A percentile compares a stretch with the other conserved stretches of the same genome.
phyloP scores from a whole-genome alignment of 2,329 filamentous ascomycete genomes.

The Aspergillus fructus region DNA sequence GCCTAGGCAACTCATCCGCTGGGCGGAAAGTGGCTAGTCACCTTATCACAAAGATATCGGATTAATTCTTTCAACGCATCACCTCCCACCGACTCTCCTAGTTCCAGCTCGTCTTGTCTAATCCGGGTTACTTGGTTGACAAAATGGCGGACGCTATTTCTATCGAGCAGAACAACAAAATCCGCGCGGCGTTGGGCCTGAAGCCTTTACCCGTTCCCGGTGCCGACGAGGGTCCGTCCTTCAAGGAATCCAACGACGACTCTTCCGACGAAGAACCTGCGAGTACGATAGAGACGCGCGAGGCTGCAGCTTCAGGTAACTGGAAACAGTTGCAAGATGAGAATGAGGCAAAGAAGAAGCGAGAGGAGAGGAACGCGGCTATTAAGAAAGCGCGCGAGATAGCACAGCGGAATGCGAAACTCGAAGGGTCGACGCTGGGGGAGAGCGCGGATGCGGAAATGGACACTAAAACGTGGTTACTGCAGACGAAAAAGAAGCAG shows the following conservation, averaged over 20 bases:
- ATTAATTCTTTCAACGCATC: neutral
- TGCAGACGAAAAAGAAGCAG: conserved; percentile 87
- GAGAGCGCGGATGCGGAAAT: conserved; percentile 67
- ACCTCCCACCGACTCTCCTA: neutral
- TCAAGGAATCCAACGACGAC: conserved; percentile 55
- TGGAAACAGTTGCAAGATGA: conserved; percentile 67
- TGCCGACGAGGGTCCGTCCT: conserved; percentile 53
- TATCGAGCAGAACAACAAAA: conserved; percentile 91
- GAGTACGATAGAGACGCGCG: conserved; percentile 75
- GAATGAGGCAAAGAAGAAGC: conserved; percentile 67
- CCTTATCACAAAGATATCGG: neutral
- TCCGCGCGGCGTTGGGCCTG: conserved; percentile 84
- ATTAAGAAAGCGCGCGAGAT: conserved; percentile 85
- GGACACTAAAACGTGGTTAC: conserved; percentile 83
- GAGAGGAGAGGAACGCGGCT: conserved; percentile 76
- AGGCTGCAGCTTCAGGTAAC: conserved; percentile 45
- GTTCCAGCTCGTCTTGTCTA: neutral
- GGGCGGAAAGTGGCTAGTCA: neutral
- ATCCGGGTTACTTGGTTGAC: conserved; percentile 9
- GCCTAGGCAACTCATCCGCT: neutral
- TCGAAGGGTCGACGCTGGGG: conserved; percentile 82
- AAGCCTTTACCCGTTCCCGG: conserved; percentile 85
- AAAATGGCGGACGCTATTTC: conserved; percentile 60
- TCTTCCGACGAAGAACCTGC: conserved; percentile 64
- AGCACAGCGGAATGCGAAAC: conserved; percentile 70